Percentiles rank a stretch among this genome's conserved stretches.
These are phyloP conservation scores for Ganoderma meredithae DNA, from an alignment of 1,284 basidiomycete species.

Conservation along the genomic window DNA sequence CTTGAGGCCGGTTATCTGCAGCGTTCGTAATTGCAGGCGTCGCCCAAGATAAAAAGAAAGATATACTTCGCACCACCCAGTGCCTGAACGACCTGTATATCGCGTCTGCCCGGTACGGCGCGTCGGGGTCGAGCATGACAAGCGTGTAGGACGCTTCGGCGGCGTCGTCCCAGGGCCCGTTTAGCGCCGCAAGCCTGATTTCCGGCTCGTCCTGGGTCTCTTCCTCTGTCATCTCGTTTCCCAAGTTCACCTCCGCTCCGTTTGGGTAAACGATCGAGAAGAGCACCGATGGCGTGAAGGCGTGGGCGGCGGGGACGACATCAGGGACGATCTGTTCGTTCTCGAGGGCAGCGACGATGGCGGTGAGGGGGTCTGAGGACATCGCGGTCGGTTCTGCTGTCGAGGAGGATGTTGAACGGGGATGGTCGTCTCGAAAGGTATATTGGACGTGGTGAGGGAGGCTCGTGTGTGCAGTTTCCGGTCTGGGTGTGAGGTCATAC, in stretches of 20 bases:
- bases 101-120: constrained; percentile 62
- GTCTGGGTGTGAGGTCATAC: neutral
- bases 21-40: too few relatives aligned
- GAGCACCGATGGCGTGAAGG: constrained; percentile 58
- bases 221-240: constrained; percentile 54
- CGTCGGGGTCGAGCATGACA: constrained; percentile 75
- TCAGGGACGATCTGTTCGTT: constrained; percentile 61
- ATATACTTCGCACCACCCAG: too few relatives aligned
- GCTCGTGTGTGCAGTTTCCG: neutral
- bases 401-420: neutral
- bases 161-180: constrained; percentile 41
- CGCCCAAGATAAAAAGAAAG: too few relatives aligned
- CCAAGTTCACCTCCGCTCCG: constrained; percentile 56
- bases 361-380: constrained; percentile 48
- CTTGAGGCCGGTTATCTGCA: constrained; percentile 64
- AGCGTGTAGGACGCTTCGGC: constrained; percentile 62
- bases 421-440: neutral
- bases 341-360: constrained; percentile 49
- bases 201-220: constrained; percentile 61
- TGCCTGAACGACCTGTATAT: constrained; percentile 68
- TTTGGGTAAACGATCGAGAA: constrained; percentile 61
- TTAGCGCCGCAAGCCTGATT: constrained; percentile 57
- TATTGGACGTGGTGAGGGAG: neutral
- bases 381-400: constrained; percentile 1
- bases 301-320: constrained; percentile 50